Conservation (phyloP, 257 asterid species). For the Primulina tabacum region DNA sequence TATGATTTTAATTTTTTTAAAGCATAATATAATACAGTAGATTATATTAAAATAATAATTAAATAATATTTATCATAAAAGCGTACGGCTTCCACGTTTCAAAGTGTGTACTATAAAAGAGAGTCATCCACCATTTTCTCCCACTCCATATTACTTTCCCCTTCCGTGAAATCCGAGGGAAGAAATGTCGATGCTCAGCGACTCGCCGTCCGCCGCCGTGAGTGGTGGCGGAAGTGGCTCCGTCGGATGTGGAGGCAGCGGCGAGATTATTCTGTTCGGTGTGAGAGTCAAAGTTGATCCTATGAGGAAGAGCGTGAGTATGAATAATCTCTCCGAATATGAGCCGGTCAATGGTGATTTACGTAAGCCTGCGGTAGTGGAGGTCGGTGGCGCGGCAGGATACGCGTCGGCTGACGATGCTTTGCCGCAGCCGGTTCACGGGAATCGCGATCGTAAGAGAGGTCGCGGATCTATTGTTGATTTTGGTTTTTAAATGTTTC, state of each 20-base stretch:
- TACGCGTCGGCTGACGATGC: constrained; percentile 86
- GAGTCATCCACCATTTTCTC: constrained; percentile 17
- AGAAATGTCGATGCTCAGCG: constrained; percentile 38
- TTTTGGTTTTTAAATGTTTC: background rate
- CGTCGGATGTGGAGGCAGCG: constrained; percentile 22
- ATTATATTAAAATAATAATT: background rate
- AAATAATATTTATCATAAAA: constrained; percentile 29
- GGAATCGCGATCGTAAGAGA: constrained; percentile 83
- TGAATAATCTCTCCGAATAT: constrained; percentile 74
- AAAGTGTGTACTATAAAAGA: constrained; percentile 28
- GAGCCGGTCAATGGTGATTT: constrained; percentile 34
- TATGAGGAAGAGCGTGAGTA: constrained; percentile 85
- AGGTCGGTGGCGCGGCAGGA: constrained; percentile 34
- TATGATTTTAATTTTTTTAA: no score
- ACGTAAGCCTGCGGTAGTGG: constrained; percentile 34
- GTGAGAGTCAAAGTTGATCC: constrained; percentile 82
- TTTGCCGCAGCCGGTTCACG: constrained; percentile 41
- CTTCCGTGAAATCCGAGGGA: constrained; percentile 11
- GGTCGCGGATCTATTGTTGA: constrained; percentile 46
- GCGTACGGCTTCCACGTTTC: constrained; percentile 47
- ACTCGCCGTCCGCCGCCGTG: constrained; percentile 33
- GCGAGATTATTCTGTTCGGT: constrained; percentile 77
- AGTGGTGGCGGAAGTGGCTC: constrained; percentile 25
- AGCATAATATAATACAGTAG: no score
- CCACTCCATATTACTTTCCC: constrained; percentile 15